Evolutionary conservation across 106 monocot genomes (phyloP).

Genomic region (Phalaenopsis equestris): DNA sequence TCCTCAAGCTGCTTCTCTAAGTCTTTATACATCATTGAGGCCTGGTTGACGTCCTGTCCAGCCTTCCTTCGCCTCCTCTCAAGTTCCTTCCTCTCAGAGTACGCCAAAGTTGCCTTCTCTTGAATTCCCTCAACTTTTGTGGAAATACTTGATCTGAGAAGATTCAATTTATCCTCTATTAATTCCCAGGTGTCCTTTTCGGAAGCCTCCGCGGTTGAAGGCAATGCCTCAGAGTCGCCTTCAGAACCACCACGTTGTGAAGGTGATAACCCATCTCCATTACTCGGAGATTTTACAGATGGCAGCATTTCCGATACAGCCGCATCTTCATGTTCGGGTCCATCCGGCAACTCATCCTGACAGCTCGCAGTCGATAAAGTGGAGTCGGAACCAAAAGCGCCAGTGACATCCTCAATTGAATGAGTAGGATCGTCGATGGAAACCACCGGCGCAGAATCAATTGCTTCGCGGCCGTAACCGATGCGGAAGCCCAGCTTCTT

Average conservation of each 20-base stretch:
- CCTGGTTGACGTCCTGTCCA: conserved; percentile 32
- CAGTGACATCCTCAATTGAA: background rate
- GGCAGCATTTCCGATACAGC: conserved; percentile 5
- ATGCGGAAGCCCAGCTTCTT: conserved; percentile 85
- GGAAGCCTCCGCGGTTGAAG: background rate
- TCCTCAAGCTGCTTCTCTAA: conserved; percentile 80
- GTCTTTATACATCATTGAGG: conserved; percentile 27
- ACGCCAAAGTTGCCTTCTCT: conserved; percentile 29
- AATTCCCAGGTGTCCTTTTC: conserved; percentile 12
- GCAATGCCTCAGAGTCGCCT: background rate
- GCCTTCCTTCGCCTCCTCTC: conserved; percentile 44
- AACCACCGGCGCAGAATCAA: background rate
- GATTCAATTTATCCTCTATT: conserved; percentile 38
- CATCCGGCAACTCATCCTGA: background rate
- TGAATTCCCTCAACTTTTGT: conserved; percentile 28
- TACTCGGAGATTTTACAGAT: background rate
- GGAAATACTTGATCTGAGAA: conserved; percentile 43
- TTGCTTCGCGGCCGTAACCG: conserved; percentile 67
- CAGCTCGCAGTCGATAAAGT: background rate
- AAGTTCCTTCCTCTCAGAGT: conserved; percentile 53
- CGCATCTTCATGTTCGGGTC: background rate
- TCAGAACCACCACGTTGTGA: background rate
- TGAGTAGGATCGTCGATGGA: background rate
- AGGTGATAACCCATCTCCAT: conserved; percentile 6
- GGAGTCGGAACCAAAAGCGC: background rate